A percentile compares a stretch with the other conserved stretches of the same genome.
These are phyloP conservation scores for Cystoisospora suis DNA, from an alignment of 169 alveolate species.

Conservation along the genomic window DNA sequence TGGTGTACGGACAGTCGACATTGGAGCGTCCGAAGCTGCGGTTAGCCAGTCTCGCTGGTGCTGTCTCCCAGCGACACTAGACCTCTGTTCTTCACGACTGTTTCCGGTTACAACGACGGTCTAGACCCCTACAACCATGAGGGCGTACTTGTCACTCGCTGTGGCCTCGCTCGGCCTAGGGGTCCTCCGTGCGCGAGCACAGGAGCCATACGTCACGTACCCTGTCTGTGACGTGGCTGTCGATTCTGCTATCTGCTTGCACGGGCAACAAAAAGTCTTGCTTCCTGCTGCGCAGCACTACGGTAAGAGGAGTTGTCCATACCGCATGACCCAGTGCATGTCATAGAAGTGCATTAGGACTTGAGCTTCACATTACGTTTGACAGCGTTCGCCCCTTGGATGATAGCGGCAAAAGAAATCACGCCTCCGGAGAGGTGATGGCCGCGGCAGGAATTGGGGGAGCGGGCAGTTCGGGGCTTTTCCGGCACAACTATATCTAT, in stretches of 20 bases:
- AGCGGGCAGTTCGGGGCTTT: conserved; percentile 82
- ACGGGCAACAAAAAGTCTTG: conserved; percentile 56
- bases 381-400: conserved; percentile 83
- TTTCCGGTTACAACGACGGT: not conserved
- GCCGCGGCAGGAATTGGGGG: conserved; percentile 89
- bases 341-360: conserved; percentile 74
- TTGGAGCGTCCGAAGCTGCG: no score
- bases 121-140: not conserved
- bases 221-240: conserved; percentile 66
- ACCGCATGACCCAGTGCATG: not conserved
- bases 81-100: not conserved
- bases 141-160: not conserved
- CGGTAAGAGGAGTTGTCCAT: conserved; percentile 21
- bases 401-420: conserved; percentile 84
- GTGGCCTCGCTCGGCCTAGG: not conserved
- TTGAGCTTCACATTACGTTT: conserved; percentile 79
- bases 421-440: conserved; percentile 81
- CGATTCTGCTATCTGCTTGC: conserved; percentile 56
- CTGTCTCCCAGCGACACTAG: conserved; percentile 18
- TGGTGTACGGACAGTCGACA: not conserved
- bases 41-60: no score
- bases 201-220: conserved; percentile 21
- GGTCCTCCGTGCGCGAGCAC: conserved; percentile 41
- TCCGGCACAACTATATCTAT: conserved; percentile 81
- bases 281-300: conserved; percentile 61